Percentiles rank a stretch among this genome's conserved stretches.
Evolutionary conservation across 345 rosid genomes (phyloP).

Genomic region (Orychophragmus violaceus): DNA sequence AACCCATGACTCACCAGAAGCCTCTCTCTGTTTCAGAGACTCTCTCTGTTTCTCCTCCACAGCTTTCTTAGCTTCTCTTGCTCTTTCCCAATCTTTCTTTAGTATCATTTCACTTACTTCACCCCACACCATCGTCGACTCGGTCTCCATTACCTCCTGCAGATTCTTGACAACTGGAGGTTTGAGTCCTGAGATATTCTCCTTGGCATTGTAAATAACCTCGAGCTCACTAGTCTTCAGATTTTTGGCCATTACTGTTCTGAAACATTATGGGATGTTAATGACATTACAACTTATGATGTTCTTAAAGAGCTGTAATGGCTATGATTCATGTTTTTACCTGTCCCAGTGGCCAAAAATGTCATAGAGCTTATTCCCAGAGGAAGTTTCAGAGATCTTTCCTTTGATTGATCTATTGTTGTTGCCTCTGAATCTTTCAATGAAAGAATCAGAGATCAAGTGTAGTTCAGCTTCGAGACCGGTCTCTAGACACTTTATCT

Average conservation of each 20-base stretch:
- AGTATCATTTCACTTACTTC: conserved; percentile 53
- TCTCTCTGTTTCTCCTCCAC: conserved; percentile 67
- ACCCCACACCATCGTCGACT: conserved; percentile 66
- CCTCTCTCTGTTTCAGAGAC: conserved; percentile 38
- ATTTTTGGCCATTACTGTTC: conserved; percentile 55
- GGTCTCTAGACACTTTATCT: conserved; percentile 50
- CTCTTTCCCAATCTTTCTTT: conserved; percentile 62
- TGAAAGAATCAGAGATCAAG: conserved; percentile 42
- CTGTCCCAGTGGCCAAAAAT: conserved; percentile 77
- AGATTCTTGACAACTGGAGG: conserved; percentile 48
- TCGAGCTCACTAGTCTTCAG: conserved; percentile 34
- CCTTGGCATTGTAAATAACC: conserved; percentile 56
- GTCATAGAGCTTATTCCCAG: conserved; percentile 41
- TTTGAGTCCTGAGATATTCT: conserved; percentile 43
- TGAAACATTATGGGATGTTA: conserved; percentile 19
- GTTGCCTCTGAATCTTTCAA: conserved; percentile 34
- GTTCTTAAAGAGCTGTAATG: neutral
- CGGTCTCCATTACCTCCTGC: conserved; percentile 44
- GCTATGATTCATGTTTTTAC: conserved; percentile 24
- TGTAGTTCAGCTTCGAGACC: conserved; percentile 65
- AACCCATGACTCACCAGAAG: conserved; percentile 52
- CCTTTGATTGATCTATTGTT: conserved; percentile 51
- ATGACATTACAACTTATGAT: neutral
- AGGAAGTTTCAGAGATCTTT: conserved; percentile 44
- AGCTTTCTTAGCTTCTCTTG: conserved; percentile 53